Conservation (phyloP, 2,329 filamentous ascomycete species). For the Tolypocladium tropicale region DNA sequence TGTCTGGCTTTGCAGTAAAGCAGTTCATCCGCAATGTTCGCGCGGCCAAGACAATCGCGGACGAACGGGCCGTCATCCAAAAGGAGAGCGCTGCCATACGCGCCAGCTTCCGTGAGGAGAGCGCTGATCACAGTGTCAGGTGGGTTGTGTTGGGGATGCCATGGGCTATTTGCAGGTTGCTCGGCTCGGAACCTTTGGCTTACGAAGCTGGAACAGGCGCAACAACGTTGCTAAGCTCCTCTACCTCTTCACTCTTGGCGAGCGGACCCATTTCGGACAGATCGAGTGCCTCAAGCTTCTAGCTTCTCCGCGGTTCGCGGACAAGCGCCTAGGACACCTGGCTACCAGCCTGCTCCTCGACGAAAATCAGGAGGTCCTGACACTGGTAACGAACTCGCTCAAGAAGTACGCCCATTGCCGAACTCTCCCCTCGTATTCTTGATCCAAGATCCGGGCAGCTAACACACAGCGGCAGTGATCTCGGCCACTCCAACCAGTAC, state of each 20-base stretch:
- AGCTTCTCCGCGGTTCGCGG: conserved; percentile 91
- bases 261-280: conserved; percentile 96
- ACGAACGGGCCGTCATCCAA: conserved; percentile 95
- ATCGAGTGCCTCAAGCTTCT: conserved; percentile 98
- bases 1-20: conserved; percentile 56
- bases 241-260: conserved; percentile 94
- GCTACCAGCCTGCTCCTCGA: conserved; percentile 93
- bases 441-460: neutral
- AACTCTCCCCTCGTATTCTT: too few species aligned
- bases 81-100: conserved; percentile 98
- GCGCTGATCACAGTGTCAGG: conserved; percentile 83
- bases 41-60: conserved; percentile 96
- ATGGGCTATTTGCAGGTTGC: neutral
- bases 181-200: neutral
- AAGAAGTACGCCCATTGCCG: conserved; percentile 59
- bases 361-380: conserved; percentile 97
- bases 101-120: conserved; percentile 96
- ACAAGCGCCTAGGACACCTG: conserved; percentile 91
- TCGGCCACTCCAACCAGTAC: conserved; percentile 97
- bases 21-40: conserved; percentile 99
- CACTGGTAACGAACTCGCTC: conserved; percentile 91
- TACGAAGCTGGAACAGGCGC: conserved; percentile 44
- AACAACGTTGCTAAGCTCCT: conserved; percentile 99
- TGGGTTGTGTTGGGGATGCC: conserved; percentile 31
- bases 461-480: conserved; percentile 51